Evolutionary conservation across 225 moss, liverwort and hornwort genomes (phyloP).

Genomic region (Lunularia cruciata): DNA sequence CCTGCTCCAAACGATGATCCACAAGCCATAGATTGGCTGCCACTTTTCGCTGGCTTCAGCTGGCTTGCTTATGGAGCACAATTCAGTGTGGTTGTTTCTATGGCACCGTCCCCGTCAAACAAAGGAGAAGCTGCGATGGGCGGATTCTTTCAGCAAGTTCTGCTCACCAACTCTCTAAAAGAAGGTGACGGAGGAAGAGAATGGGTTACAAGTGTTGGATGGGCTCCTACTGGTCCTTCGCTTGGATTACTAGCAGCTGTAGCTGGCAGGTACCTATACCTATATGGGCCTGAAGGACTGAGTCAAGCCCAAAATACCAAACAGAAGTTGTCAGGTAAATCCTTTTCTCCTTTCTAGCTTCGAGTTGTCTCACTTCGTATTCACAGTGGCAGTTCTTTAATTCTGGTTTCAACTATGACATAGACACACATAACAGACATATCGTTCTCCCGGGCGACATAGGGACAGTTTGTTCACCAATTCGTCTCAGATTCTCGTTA

Average conservation of each 20-base stretch:
- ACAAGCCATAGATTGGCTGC: slow-evolving; percentile 85
- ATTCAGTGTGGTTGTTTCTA: slow-evolving; percentile 70
- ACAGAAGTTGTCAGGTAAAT: slow-evolving; percentile 53
- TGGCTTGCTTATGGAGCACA: slow-evolving; percentile 92
- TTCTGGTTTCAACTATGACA: too few relatives aligned
- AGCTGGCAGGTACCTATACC: slow-evolving; percentile 55
- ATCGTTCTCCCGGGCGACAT: too few relatives aligned
- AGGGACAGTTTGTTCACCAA: too few relatives aligned
- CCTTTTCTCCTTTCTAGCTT: neutral
- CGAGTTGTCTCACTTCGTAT: too few relatives aligned
- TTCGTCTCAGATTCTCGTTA: too few relatives aligned
- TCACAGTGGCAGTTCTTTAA: too few relatives aligned
- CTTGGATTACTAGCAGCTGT: slow-evolving; percentile 79
- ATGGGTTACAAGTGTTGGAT: slow-evolving; percentile 65
- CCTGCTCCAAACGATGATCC: slow-evolving; percentile 74
- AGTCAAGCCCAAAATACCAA: slow-evolving; percentile 29
- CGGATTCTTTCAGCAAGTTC: slow-evolving; percentile 86
- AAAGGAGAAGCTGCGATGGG: slow-evolving; percentile 79
- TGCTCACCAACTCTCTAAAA: slow-evolving; percentile 38
- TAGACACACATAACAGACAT: too few relatives aligned
- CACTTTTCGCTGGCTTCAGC: slow-evolving; percentile 86
- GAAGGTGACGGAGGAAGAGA: slow-evolving; percentile 40
- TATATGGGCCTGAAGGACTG: slow-evolving; percentile 61
- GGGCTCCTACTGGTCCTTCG: slow-evolving; percentile 79
- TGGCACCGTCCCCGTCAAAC: slow-evolving; percentile 80